A percentile compares a stretch with the other conserved stretches of the same genome.
These are phyloP conservation scores for Lodderomyces orthopsilosis DNA, from an alignment of 1,139 yeast species.

Conservation along the genomic window DNA sequence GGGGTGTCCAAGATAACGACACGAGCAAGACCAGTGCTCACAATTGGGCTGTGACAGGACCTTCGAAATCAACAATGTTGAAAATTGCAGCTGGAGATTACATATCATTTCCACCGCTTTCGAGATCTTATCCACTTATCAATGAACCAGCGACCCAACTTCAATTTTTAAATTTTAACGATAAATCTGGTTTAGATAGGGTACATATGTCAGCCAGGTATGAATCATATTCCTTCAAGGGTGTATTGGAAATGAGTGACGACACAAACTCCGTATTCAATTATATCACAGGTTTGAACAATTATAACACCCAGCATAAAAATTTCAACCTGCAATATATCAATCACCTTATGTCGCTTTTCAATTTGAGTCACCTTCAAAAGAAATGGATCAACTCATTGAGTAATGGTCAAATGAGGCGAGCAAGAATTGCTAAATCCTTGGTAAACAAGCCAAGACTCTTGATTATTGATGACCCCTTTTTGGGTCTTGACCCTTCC, in stretches of 20 bases:
- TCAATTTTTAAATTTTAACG: constrained; percentile 59
- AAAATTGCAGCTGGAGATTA: constrained; percentile 35
- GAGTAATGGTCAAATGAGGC: constrained; percentile 89
- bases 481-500: constrained; percentile 81
- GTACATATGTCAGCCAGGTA: constrained; percentile 87
- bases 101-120: constrained; percentile 50
- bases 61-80: constrained; percentile 33
- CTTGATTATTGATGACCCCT: constrained; percentile 84
- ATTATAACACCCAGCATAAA: constrained; percentile 39
- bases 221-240: constrained; percentile 69
- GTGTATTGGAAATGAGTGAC: constrained; percentile 52
- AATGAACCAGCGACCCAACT: constrained; percentile 25
- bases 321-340: constrained; percentile 24
- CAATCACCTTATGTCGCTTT: constrained; percentile 40
- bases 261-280: constrained; percentile 72
- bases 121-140: constrained; percentile 55
- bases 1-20: constrained; percentile 10
- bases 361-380: constrained; percentile 56
- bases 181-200: constrained; percentile 51
- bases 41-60: constrained; percentile 38
- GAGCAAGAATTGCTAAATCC: constrained; percentile 82
- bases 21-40: constrained; percentile 14
- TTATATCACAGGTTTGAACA: constrained; percentile 50
- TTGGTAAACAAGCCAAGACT: constrained; percentile 63
- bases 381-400: constrained; percentile 81